Percentiles rank a stretch among this genome's conserved stretches.
Conservation (phyloP, 1,284 basidiomycete species). For the Leccinum fuscescens region DNA sequence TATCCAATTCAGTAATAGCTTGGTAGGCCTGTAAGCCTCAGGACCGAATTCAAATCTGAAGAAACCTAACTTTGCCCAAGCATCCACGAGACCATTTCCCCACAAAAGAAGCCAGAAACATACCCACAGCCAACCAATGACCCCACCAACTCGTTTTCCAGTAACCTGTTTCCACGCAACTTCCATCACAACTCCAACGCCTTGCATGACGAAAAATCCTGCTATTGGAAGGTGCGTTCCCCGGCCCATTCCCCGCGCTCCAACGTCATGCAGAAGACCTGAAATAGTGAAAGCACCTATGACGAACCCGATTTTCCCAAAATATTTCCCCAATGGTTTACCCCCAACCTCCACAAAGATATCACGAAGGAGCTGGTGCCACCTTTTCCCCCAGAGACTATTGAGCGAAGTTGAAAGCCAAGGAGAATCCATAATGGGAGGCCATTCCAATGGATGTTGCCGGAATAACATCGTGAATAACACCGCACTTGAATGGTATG, state of each 20-base stretch:
- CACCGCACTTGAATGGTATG: constrained; percentile 45
- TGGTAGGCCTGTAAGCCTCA: constrained; percentile 22
- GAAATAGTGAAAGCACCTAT: constrained; percentile 59
- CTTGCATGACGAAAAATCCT: constrained; percentile 59
- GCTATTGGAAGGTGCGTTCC: constrained; percentile 45
- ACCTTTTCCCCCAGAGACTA: constrained; percentile 45
- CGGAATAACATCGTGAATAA: constrained; percentile 40
- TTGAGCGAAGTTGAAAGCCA: constrained; percentile 28
- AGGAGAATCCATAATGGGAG: background rate
- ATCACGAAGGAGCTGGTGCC: constrained; percentile 45
- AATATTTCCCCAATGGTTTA: constrained; percentile 29
- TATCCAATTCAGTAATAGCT: constrained; percentile 20
- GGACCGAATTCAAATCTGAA: constrained; percentile 15
- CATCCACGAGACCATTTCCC: constrained; percentile 49
- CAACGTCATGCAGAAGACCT: constrained; percentile 41
- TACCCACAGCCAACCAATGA: constrained; percentile 51
- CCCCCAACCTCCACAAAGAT: constrained; percentile 37
- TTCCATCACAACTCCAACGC: constrained; percentile 51
- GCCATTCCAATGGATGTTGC: constrained; percentile 30
- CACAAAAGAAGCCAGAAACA: constrained; percentile 44
- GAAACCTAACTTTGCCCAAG: constrained; percentile 47
- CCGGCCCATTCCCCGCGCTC: constrained; percentile 39
- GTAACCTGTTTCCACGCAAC: constrained; percentile 41
- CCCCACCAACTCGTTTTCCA: constrained; percentile 44
- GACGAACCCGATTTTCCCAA: constrained; percentile 48